Percentiles rank a stretch among this genome's conserved stretches.
Conservation (phyloP, 1,284 basidiomycete species). For the Pulveroboletus sp. region DNA sequence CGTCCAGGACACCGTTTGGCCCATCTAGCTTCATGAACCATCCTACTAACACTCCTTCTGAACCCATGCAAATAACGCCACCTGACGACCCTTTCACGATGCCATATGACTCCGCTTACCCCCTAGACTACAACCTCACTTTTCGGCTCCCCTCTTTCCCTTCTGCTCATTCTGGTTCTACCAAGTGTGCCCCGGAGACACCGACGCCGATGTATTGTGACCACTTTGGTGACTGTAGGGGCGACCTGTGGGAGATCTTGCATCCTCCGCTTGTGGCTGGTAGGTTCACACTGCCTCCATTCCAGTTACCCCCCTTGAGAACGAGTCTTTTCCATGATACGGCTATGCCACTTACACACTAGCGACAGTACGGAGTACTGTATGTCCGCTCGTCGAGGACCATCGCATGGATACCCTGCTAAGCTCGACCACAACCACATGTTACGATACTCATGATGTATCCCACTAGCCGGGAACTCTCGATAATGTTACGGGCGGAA, state of each 20-base stretch:
- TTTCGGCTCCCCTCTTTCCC: constrained; percentile 24
- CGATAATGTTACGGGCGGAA: no score
- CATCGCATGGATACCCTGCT: no score
- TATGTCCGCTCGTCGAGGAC: background rate
- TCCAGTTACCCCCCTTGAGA: constrained; percentile 26
- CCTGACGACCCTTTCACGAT: constrained; percentile 28
- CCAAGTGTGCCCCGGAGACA: constrained; percentile 20
- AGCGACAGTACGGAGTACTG: constrained; percentile 3
- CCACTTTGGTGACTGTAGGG: constrained; percentile 28
- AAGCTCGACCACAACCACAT: no score
- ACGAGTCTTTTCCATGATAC: constrained; percentile 20
- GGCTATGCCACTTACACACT: background rate
- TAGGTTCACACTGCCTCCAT: constrained; percentile 30
- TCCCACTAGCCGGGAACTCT: no score
- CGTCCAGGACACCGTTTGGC: constrained; percentile 18
- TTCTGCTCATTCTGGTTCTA: background rate
- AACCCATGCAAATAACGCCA: background rate
- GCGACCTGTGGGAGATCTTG: constrained; percentile 32
- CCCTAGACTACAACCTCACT: background rate
- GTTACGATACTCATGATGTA: no score
- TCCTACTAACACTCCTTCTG: background rate
- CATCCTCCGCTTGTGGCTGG: constrained; percentile 27
- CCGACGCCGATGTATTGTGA: constrained; percentile 28
- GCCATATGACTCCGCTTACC: background rate
- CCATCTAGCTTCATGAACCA: constrained; percentile 13